phyloP scores from a whole-genome alignment of 345 rosid species.

The Populus deltoides region DNA sequence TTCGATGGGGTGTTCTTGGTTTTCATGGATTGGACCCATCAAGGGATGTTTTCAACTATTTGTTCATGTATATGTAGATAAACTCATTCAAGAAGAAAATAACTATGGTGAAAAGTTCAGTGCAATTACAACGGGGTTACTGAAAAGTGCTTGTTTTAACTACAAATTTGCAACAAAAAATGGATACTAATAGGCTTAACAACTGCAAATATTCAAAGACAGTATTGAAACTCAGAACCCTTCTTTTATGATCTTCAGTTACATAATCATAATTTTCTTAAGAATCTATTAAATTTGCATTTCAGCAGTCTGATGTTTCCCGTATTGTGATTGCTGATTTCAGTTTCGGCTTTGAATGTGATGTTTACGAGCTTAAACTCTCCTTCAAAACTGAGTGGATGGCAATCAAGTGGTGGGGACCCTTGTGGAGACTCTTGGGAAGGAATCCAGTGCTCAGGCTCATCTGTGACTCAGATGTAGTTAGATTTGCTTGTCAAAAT shows the following conservation, averaged over 20 bases:
- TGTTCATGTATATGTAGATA: background rate
- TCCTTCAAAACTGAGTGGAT: constrained; percentile 62
- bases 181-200: background rate
- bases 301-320: constrained; percentile 17
- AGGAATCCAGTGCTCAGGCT: constrained; percentile 82
- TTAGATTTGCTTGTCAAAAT: background rate
- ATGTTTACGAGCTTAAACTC: constrained; percentile 78
- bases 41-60: background rate
- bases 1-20: background rate
- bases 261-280: background rate
- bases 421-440: constrained; percentile 88
- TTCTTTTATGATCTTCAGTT: background rate
- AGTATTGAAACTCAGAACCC: background rate
- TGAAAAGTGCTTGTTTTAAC: background rate
- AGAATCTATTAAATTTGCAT: background rate
- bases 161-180: too few relatives aligned
- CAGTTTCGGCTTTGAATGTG: constrained; percentile 83
- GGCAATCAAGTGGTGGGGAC: constrained; percentile 79
- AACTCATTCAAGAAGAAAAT: background rate
- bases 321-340: constrained; percentile 9
- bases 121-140: background rate
- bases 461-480: constrained; percentile 76
- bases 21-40: background rate
- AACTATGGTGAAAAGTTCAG: background rate
- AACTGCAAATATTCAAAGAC: background rate